Conservation (phyloP, 208 protist genomes). For the Acanthamoeba castellanii region DNA sequence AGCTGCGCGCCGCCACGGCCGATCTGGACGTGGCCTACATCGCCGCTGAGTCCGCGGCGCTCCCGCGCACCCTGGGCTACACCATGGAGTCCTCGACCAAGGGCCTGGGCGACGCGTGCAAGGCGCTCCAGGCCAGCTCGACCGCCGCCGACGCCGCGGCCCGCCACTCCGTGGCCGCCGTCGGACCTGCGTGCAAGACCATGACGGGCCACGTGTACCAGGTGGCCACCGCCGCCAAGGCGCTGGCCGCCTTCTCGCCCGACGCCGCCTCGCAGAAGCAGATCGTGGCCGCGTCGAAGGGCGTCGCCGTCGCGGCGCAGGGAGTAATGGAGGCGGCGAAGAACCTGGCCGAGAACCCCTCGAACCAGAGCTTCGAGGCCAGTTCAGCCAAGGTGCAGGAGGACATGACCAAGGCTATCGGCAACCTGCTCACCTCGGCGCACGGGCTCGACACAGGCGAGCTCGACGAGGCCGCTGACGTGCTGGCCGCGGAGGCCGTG, state of each 20-base stretch:
- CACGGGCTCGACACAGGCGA: slow-evolving; percentile 55
- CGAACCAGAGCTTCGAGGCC: neutral
- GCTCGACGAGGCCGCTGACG: slow-evolving; percentile 59
- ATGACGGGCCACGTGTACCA: neutral
- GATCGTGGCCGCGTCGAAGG: slow-evolving; percentile 25
- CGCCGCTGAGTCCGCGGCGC: slow-evolving; percentile 54
- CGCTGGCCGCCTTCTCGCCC: slow-evolving; percentile 9
- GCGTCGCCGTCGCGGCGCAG: neutral
- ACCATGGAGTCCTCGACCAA: neutral
- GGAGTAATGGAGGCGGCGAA: neutral
- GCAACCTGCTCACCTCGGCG: neutral
- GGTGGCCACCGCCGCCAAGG: slow-evolving; percentile 63
- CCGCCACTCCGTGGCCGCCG: slow-evolving; percentile 32
- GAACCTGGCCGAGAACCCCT: neutral
- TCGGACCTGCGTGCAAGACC: slow-evolving; percentile 10
- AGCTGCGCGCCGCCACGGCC: slow-evolving; percentile 6
- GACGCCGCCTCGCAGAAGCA: slow-evolving; percentile 27
- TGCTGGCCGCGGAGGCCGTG: slow-evolving; percentile 50
- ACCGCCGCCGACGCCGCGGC: neutral
- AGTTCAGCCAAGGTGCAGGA: neutral
- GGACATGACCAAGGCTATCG: slow-evolving; percentile 31
- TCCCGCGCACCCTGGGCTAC: slow-evolving; percentile 7
- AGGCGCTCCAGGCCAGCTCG: neutral
- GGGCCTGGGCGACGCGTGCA: neutral
- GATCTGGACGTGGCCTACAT: slow-evolving; percentile 58